Evolutionary conservation across 352 stramenopile genomes (phyloP).

Genomic region (Globisporangium radiosum): DNA sequence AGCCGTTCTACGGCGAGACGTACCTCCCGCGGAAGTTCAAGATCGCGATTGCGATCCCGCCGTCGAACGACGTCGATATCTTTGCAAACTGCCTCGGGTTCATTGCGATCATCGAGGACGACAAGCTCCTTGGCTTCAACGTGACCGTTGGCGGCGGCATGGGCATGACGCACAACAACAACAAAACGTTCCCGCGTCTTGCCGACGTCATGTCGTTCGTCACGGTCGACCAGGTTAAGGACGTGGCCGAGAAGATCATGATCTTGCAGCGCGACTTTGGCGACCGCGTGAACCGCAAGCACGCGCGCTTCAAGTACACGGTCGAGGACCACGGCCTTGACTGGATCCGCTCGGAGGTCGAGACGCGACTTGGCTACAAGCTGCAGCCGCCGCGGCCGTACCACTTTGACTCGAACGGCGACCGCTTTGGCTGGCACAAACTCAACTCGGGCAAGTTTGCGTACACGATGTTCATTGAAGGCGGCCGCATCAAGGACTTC

Average conservation of each 20-base stretch:
- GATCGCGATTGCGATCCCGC: constrained; percentile 96
- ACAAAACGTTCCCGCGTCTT: constrained; percentile 94
- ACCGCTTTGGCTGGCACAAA: constrained; percentile 77
- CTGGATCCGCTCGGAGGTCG: constrained; percentile 90
- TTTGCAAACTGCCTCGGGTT: constrained; percentile 97
- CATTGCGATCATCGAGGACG: constrained; percentile 89
- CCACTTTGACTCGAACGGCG: constrained; percentile 62
- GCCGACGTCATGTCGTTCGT: constrained; percentile 95
- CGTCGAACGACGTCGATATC: constrained; percentile 97
- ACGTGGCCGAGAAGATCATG: constrained; percentile 92
- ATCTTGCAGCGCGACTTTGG: constrained; percentile 94
- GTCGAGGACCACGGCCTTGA: constrained; percentile 95
- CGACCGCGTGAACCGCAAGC: constrained; percentile 95
- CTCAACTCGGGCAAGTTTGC: constrained; percentile 60
- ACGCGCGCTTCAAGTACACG: constrained; percentile 98
- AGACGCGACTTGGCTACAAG: constrained; percentile 93
- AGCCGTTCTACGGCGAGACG: constrained; percentile 96
- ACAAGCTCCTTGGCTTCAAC: constrained; percentile 92
- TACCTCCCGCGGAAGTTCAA: constrained; percentile 99
- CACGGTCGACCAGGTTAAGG: constrained; percentile 87
- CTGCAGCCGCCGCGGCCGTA: constrained; percentile 77
- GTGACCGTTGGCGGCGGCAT: constrained; percentile 95
- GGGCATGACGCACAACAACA: constrained; percentile 97
- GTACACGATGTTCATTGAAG: constrained; percentile 83
- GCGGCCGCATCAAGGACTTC: constrained; percentile 92